A percentile compares a stretch with the other conserved stretches of the same genome.
These are phyloP conservation scores for Benincasa hispida DNA, from an alignment of 306 rosid genomes.

Conservation along the genomic window DNA sequence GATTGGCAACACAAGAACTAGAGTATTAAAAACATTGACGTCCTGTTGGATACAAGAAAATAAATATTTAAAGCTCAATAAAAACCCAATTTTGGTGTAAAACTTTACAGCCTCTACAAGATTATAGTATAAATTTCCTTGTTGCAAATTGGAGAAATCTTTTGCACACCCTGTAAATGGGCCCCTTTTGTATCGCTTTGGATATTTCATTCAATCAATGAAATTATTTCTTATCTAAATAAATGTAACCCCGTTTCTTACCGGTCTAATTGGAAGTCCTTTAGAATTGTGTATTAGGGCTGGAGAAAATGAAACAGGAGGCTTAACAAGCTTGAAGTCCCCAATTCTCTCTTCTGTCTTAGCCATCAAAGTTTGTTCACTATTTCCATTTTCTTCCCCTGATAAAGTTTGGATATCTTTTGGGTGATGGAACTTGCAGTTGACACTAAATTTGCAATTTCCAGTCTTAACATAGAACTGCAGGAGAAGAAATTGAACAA, in stretches of 20 bases:
- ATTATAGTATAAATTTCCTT: too few relatives aligned
- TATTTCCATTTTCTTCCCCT: conserved; percentile 32
- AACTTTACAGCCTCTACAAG: too few relatives aligned
- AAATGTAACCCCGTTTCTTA: conserved; percentile 12
- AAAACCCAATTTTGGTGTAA: background rate
- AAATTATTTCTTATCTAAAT: too few relatives aligned
- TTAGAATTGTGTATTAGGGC: conserved; percentile 60
- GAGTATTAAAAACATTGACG: background rate
- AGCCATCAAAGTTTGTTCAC: conserved; percentile 25
- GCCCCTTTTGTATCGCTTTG: too few relatives aligned
- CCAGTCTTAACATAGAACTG: conserved; percentile 98
- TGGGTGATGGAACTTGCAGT: conserved; percentile 91
- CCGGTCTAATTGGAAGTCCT: conserved; percentile 94
- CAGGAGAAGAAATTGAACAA: conserved; percentile 4
- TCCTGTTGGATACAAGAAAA: background rate
- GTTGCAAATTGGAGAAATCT: too few relatives aligned
- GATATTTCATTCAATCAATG: too few relatives aligned
- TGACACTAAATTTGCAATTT: conserved; percentile 64
- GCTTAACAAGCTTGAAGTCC: conserved; percentile 21
- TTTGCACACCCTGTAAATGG: too few relatives aligned
- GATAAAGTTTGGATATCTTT: conserved; percentile 58
- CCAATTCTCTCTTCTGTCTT: conserved; percentile 26
- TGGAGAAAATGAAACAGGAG: conserved; percentile 35
- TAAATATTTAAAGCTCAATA: background rate
- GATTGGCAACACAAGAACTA: background rate